Evolutionary conservation across 129 eudicot genomes (phyloP), one percentile per base, ranked within the genome.

Genomic region (Artemisia tridentata): DNA sequence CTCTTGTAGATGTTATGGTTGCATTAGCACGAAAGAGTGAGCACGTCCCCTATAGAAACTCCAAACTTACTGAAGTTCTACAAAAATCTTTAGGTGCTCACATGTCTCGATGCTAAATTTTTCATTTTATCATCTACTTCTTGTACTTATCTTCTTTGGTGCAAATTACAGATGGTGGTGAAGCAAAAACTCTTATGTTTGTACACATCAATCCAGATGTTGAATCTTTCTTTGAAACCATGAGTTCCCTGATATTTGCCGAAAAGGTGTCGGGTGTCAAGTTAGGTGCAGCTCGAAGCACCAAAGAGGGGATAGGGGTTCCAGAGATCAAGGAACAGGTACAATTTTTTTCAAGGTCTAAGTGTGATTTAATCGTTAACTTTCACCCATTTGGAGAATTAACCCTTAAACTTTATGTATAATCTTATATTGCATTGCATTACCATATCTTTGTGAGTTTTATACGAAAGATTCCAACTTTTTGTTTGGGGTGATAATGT

Each of bases 281-380:
- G 79, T 84, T 91, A 77, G 97, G 97, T 77, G 97, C 96, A 1
- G 93, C 96, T 4, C 83, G 84, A 27, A 91, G 87, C 72, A 88
- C 82, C 23, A 88, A 82, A 78, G 96, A 91, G 84, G 91, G 91
- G 17, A 84, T 84, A 72, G 96, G 88, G 49, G 86, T 86, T 43
- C 83, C 87, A 65, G 97, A 88, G 34, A 87, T 91, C 48, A 88
- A 79, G 93, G 97, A 91, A 63, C 96, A 88, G 93, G 97, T 91
- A 52, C 2, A 20, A n/a, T 23, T 47, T 70, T 41, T 23, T 23
- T 23, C 3, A 23, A 23, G 27, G 27, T 23, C 27, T 2, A 23
- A 23, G 27, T 23, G 27, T 21, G 23, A 23, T 23, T 23, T 23
- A 23, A 23, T 23, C 27, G 3, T 17, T 5, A 34, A 34, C 43